These are phyloP conservation scores for Leishmania braziliensis DNA, from an alignment of 208 protist species.

Conservation along the genomic window DNA sequence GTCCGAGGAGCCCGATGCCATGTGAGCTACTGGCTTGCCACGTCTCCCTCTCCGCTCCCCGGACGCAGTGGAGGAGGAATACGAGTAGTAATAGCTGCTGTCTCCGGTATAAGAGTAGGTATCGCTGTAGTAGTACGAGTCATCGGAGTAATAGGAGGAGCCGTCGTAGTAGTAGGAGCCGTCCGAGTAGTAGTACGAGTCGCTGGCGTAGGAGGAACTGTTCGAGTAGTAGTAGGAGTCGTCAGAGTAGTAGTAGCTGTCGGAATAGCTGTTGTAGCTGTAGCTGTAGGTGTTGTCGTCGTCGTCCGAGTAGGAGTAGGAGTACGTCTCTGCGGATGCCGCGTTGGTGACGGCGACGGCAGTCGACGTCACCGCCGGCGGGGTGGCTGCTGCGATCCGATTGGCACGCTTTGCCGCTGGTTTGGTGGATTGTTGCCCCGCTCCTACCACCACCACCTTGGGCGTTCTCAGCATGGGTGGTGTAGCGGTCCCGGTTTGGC, in stretches of 20 bases:
- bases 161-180: constrained; percentile 20
- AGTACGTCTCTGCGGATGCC: constrained; percentile 25
- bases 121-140: constrained; percentile 11
- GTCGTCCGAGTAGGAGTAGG: constrained; percentile 30
- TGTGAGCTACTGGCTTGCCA: neutral
- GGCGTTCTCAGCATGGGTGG: no score
- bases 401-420: neutral
- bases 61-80: constrained; percentile 12
- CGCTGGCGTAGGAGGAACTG: constrained; percentile 19
- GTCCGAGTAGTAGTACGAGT: constrained; percentile 25
- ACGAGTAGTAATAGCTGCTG: constrained; percentile 31
- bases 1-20: neutral
- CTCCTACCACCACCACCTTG: neutral
- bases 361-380: constrained; percentile 1
- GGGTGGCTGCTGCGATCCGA: neutral
- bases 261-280: neutral
- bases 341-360: neutral
- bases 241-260: constrained; percentile 24
- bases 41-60: neutral
- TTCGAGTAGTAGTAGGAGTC: constrained; percentile 23
- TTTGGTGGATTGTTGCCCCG: neutral
- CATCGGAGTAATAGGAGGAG: constrained; percentile 4
- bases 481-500: constrained; percentile 5
- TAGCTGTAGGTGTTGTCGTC: neutral
- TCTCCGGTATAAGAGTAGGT: constrained; percentile 7